Evolutionary conservation across 1,284 basidiomycete species (phyloP).

Genomic region (Phlebopus sp.): DNA sequence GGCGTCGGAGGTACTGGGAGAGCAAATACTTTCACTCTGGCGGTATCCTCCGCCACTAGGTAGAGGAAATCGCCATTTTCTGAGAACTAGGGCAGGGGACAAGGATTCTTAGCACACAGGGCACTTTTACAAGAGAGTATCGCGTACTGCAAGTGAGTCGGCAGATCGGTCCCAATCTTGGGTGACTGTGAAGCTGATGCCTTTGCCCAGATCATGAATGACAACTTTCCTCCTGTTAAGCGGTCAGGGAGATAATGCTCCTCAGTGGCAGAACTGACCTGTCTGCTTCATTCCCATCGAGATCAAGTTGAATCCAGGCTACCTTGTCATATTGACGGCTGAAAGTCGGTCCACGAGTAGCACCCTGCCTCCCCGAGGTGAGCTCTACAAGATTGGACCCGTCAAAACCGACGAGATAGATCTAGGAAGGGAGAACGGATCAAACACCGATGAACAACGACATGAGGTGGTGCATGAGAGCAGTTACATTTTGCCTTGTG

Average conservation of each 20-base stretch:
- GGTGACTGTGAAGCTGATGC: conserved; percentile 69
- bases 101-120: neutral
- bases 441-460: conserved; percentile 7
- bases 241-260: conserved; percentile 1
- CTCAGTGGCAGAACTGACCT: conserved; percentile 39
- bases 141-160: conserved; percentile 30
- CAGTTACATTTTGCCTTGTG: conserved; percentile 70
- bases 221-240: conserved; percentile 64
- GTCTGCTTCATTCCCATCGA: conserved; percentile 87
- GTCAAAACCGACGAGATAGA: conserved; percentile 61
- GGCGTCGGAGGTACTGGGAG: conserved; percentile 66
- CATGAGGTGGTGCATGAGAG: neutral
- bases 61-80: conserved; percentile 68
- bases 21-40: conserved; percentile 70
- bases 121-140: neutral
- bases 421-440: conserved; percentile 35
- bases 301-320: conserved; percentile 82
- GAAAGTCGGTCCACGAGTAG: conserved; percentile 69
- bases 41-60: conserved; percentile 73
- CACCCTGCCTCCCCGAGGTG: conserved; percentile 82
- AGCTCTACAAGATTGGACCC: conserved; percentile 55
- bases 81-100: conserved; percentile 55
- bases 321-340: conserved; percentile 65
- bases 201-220: conserved; percentile 68
- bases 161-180: conserved; percentile 84